Base-by-base conservation (phyloP, 2,329 filamentous ascomycete species). In the Fusarium pseudocircinatum region DNA sequence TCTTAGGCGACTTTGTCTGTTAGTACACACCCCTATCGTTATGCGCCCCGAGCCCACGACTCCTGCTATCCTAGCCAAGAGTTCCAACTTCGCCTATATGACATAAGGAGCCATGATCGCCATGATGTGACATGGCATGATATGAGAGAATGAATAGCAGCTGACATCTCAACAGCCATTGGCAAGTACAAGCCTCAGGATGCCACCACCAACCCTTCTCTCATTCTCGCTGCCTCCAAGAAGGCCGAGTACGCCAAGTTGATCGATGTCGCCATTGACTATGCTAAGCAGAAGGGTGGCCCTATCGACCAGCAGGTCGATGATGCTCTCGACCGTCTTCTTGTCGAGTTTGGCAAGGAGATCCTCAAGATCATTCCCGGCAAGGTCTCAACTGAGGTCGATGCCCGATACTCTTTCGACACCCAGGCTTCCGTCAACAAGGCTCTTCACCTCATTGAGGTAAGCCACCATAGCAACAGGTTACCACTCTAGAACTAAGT, bases 131-230 rank as follows among this genome's bases (percentile, higher is more conserved):
- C 28, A 69, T 64, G 58, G 20, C 24, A 58, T 74, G 60, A 70
- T 70, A 56, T 64, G 42, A 67, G 60, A 57, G n/a, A 61, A 32
- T 58, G 54, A 28, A 49, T 44, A 43, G 50, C 30, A 75, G 71
- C 79, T 81, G 24, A 82, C 76, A 26, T 46, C 20, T n/a, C 20
- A 67, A 84, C 86, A 91, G 95, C 95, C 85, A 99, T 99, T 85
- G 95, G 89, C 89, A 98, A 98, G 89, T 99, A 99, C 92, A 97
- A 97, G 92, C 96, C 96, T 76, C 95, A 99, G 90, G 96, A 99
- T 94, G 96, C 96, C 82, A 99, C 96, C 84, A 99, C 96, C 88
- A 99, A 99, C 92, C 96, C 96, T 69, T 98, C 96, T 74, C 90
- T 99, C 84, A 98, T 99, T 86, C 93, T 99, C 83, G 96, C 95